These are phyloP conservation scores for Solanum acaule DNA, from an alignment of 257 asterid genomes.

Conservation along the genomic window DNA sequence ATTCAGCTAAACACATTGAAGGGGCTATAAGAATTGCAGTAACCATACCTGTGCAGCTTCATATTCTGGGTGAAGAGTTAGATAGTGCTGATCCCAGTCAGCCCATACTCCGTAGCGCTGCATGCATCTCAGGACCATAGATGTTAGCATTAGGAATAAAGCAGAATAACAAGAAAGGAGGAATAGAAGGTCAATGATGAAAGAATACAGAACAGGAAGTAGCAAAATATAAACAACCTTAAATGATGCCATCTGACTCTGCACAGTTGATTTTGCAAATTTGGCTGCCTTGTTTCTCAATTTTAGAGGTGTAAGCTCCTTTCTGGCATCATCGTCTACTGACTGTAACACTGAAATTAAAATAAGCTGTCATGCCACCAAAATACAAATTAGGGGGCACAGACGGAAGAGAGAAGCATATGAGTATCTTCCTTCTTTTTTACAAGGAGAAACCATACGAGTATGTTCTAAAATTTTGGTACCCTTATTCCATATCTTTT, in stretches of 20 bases:
- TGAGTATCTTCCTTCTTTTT: neutral
- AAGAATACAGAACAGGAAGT: neutral
- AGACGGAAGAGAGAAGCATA: neutral
- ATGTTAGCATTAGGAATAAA: constrained; percentile 2
- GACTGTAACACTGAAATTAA: constrained; percentile 85
- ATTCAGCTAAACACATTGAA: neutral
- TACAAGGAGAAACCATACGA: neutral
- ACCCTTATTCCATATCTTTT: neutral
- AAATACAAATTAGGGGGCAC: neutral
- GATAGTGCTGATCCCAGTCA: constrained; percentile 95
- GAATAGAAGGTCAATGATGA: constrained; percentile 3
- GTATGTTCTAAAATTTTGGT: neutral
- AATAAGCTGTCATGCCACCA: constrained; percentile 18
- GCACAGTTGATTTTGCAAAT: constrained; percentile 86
- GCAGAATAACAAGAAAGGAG: neutral
- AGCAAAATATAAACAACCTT: constrained; percentile 40
- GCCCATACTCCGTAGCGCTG: constrained; percentile 97
- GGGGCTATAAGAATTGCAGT: neutral
- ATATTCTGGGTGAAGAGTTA: constrained; percentile 97
- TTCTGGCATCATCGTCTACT: constrained; percentile 77
- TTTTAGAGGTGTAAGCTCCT: constrained; percentile 87
- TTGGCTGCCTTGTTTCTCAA: constrained; percentile 90
- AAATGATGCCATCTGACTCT: constrained; percentile 90
- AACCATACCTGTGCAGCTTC: constrained; percentile 96
- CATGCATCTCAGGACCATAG: constrained; percentile 7